phyloP scores from a whole-genome alignment of 345 rosid species.

The Eucalyptus erythrocorys region DNA sequence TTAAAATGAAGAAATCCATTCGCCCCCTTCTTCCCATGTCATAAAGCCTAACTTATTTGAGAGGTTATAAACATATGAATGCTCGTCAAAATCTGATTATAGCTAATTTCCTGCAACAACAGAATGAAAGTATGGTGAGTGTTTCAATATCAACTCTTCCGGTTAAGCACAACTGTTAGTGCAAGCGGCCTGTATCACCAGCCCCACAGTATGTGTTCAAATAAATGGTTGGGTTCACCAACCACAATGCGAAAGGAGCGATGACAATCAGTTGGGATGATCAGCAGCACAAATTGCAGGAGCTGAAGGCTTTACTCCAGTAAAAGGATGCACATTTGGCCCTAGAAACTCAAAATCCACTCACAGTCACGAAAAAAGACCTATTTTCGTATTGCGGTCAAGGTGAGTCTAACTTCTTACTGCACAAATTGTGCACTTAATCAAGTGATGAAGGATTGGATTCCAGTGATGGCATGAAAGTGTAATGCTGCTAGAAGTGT shows the following conservation, averaged over 20 bases:
- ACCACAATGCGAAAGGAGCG: neutral
- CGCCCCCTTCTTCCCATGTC: neutral
- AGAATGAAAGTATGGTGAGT: neutral
- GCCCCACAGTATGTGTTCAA: neutral
- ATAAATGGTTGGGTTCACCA: neutral
- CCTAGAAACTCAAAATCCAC: neutral
- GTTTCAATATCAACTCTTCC: neutral
- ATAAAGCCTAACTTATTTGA: neutral
- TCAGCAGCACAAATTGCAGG: neutral
- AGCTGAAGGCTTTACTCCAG: neutral
- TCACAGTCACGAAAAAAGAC: neutral
- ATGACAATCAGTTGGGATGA: neutral
- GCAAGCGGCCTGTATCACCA: neutral
- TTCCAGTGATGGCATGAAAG: neutral
- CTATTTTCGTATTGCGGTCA: neutral
- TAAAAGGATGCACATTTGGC: neutral
- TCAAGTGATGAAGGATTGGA: neutral
- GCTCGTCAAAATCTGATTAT: neutral
- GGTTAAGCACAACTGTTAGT: neutral
- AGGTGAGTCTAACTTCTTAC: neutral
- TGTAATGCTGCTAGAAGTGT: neutral
- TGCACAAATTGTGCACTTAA: neutral
- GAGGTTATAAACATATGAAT: neutral
- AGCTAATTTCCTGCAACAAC: neutral
- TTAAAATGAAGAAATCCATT: neutral